Conservation (phyloP, 257 asterid genomes). For the Plantago elongata region DNA sequence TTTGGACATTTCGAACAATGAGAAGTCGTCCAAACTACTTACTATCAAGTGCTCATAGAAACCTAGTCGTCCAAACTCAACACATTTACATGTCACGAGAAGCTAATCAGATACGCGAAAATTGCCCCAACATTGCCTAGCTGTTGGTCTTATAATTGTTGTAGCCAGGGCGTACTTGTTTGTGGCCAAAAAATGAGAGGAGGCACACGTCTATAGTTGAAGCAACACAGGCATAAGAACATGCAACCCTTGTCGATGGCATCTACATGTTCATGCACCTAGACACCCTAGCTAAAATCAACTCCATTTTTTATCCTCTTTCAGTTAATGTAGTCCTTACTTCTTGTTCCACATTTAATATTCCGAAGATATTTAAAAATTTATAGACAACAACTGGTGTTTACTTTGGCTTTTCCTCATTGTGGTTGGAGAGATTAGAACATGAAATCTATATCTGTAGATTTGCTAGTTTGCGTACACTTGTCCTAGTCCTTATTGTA, state of each 20-base stretch:
- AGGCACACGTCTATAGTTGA: slow-evolving; percentile 36
- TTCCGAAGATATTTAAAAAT: not conserved
- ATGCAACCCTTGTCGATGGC: slow-evolving; percentile 26
- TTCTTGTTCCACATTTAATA: not conserved
- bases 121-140: not conserved
- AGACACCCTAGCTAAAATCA: slow-evolving; percentile 13
- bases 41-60: no score
- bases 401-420: not conserved
- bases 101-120: no score
- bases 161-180: slow-evolving; percentile 23
- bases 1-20: no score
- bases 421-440: not conserved
- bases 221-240: slow-evolving; percentile 37
- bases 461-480: slow-evolving; percentile 12
- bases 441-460: slow-evolving; percentile 15
- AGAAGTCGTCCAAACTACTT: no score
- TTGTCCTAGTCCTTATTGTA: not conserved
- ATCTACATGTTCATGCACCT: slow-evolving; percentile 34
- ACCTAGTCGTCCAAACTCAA: no score
- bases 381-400: not conserved
- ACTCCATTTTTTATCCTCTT: not conserved
- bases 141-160: slow-evolving; percentile 30
- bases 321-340: not conserved
- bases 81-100: not conserved
- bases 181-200: slow-evolving; percentile 23